Evolutionary conservation across 345 rosid genomes (phyloP), one percentile per base, ranked within the genome.

Genomic region (Excoecaria agallocha): DNA sequence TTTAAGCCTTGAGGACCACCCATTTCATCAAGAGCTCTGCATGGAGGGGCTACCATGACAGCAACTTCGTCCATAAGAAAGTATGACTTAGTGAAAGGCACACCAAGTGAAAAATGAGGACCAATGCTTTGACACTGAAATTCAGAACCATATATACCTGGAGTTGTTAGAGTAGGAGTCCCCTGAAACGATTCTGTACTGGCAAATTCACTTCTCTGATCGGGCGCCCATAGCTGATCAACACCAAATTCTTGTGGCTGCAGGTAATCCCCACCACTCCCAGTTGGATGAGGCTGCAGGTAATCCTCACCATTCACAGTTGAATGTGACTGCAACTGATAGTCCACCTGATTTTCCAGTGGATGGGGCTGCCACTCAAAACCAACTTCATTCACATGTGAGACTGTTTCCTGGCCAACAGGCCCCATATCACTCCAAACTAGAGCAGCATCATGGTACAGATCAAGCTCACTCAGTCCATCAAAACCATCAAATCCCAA

Each of bases 131-230:
- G 30, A 69, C 46, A 54, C 69, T 74, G 64, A 16, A 55, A 15
- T 37, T 76, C 63, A n/a, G n/a, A n/a, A n/a, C n/a, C n/a, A 70
- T 68, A 38, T 80, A 69, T 90, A 90, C 95, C 95, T 90, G 87
- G 68, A 72, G 74, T 16, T 66, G 81, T 62, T 22, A 57, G 74
- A 30, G 59, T 58, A 0, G 24, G 76, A 57, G 63, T 71, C 37
- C 24, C 84, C 16, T 73, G 66, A 72, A 67, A 55, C n/a, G 81
- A 20, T 72, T 73, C 87, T 43, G 77, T 68, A 7, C 77, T 64
- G 54, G 61, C 43, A 4, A 48, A 51, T 15, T 56, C 78, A 60
- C 41, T 55, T n/a, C 63, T 79, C 71, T 76, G 83, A 58, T 88
- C 89, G 66, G 81, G 80, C n/a, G 41, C 63, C 90, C 82, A 85